These are phyloP conservation scores for Golovinomyces cichoracearum DNA, from an alignment of 2,329 filamentous ascomycete genomes.

Conservation along the genomic window DNA sequence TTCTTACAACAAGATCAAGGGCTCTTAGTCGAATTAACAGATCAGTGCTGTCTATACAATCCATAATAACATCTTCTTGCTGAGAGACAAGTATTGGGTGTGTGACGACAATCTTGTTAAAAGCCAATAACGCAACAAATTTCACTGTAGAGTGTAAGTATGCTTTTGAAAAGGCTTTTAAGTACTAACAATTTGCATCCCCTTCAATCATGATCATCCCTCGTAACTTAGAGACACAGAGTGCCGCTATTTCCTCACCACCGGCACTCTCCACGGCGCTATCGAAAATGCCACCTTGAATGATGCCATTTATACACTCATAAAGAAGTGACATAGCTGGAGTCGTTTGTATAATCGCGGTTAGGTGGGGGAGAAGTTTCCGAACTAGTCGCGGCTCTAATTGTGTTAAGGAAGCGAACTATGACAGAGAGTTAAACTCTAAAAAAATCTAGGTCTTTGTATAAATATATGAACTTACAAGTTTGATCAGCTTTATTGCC, in stretches of 20 bases:
- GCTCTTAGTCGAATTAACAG: constrained; percentile 89
- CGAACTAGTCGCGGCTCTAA: constrained; percentile 74
- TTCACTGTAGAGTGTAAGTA: constrained; percentile 36
- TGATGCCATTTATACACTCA: constrained; percentile 95
- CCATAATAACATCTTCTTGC: constrained; percentile 87
- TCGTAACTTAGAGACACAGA: constrained; percentile 78
- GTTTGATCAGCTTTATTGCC: constrained; percentile 96
- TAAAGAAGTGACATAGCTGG: constrained; percentile 95
- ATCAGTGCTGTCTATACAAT: constrained; percentile 85
- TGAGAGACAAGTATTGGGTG: constrained; percentile 71
- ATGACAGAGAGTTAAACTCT: constrained; percentile 5
- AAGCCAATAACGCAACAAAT: constrained; percentile 85
- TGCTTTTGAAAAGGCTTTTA: constrained; percentile 4
- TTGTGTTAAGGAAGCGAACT: constrained; percentile 88
- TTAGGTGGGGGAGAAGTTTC: constrained; percentile 74
- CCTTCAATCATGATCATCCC: constrained; percentile 86
- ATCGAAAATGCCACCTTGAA: constrained; percentile 80
- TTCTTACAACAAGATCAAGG: constrained; percentile 70
- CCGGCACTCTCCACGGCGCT: constrained; percentile 55
- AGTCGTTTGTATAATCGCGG: constrained; percentile 78
- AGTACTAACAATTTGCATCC: constrained; percentile 60
- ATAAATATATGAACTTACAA: constrained; percentile 26
- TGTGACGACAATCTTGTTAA: constrained; percentile 77
- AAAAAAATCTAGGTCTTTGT: constrained; percentile 33
- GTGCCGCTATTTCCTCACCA: constrained; percentile 68